Conservation (phyloP, 2,329 filamentous ascomycete species). For the Triangularia setosa region DNA sequence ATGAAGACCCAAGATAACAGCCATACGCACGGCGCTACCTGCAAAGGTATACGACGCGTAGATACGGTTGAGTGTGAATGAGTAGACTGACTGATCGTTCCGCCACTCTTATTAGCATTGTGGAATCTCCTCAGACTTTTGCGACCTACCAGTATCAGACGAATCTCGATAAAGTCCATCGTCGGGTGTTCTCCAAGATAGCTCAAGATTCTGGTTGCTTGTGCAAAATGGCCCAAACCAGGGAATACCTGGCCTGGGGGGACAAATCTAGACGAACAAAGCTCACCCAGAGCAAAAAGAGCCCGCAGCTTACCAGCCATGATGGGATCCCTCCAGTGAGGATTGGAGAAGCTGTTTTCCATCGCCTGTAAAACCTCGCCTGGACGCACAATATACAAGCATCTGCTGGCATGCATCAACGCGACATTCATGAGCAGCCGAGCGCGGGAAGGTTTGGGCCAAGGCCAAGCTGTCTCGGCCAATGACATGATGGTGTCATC, state of each 20-base stretch:
- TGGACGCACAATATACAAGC: conserved; percentile 3
- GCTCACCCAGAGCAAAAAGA: conserved; percentile 5
- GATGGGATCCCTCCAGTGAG: conserved; percentile 7
- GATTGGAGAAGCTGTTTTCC: not conserved
- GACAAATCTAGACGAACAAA: conserved; percentile 5
- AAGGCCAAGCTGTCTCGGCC: not conserved
- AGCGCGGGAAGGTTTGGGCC: conserved; percentile 1
- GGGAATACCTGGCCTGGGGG: conserved; percentile 5
- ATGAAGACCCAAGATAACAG: conserved; percentile 4
- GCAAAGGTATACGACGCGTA: conserved; percentile 4
- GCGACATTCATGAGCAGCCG: conserved; percentile 7
- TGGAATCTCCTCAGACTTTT: not conserved
- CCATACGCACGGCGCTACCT: not conserved
- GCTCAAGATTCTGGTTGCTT: conserved; percentile 1
- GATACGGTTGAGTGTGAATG: conserved; percentile 8
- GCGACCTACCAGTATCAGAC: not conserved
- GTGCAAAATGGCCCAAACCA: not conserved
- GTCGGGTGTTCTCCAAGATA: conserved; percentile 5
- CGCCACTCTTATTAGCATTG: not conserved
- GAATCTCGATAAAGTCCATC: conserved; percentile 6
- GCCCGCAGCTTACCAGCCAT: conserved; percentile 5
- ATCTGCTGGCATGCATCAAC: conserved; percentile 2
- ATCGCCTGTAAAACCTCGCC: not conserved
- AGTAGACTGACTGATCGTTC: not conserved
- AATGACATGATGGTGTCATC: conserved; percentile 6